Conservation (phyloP, 257 asterid species). For the Pogostemon cablin region DNA sequence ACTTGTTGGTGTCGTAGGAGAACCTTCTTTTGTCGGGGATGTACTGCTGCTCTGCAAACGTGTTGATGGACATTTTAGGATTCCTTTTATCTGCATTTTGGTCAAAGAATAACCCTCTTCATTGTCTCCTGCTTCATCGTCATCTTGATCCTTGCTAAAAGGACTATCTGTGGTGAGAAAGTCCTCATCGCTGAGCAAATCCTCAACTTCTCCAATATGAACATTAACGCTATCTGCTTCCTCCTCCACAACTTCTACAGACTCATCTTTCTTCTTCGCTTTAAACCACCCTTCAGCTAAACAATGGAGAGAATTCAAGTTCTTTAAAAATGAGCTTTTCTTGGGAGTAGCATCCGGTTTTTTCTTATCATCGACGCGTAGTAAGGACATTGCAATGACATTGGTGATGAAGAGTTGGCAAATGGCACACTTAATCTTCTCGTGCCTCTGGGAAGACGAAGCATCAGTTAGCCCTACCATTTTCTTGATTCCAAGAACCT, state of each 20-base stretch:
- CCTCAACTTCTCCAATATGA: conserved; percentile 32
- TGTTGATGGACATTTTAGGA: conserved; percentile 56
- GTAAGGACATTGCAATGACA: conserved; percentile 63
- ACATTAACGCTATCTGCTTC: conserved; percentile 22
- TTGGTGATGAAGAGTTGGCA: conserved; percentile 76
- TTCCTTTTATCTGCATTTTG: conserved; percentile 59
- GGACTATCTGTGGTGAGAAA: conserved; percentile 20
- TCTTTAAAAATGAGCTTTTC: conserved; percentile 59
- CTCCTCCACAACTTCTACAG: conserved; percentile 25
- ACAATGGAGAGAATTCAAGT: conserved; percentile 52
- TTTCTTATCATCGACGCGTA: conserved; percentile 46
- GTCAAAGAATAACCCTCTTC: conserved; percentile 16
- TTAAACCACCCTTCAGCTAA: conserved; percentile 69
- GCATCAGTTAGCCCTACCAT: conserved; percentile 74
- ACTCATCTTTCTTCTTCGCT: conserved; percentile 40
- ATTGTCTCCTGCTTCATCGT: neutral
- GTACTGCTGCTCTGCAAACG: conserved; percentile 28
- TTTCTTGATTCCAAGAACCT: conserved; percentile 67
- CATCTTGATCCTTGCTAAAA: neutral
- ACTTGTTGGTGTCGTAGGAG: conserved; percentile 28
- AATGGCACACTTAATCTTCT: conserved; percentile 67
- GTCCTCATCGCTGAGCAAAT: conserved; percentile 33
- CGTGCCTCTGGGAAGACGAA: conserved; percentile 74
- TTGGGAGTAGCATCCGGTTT: conserved; percentile 33
- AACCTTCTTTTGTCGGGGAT: conserved; percentile 29